Base-by-base conservation (phyloP, 768 basidiomycete genomes). In the Suillus placidus region DNA sequence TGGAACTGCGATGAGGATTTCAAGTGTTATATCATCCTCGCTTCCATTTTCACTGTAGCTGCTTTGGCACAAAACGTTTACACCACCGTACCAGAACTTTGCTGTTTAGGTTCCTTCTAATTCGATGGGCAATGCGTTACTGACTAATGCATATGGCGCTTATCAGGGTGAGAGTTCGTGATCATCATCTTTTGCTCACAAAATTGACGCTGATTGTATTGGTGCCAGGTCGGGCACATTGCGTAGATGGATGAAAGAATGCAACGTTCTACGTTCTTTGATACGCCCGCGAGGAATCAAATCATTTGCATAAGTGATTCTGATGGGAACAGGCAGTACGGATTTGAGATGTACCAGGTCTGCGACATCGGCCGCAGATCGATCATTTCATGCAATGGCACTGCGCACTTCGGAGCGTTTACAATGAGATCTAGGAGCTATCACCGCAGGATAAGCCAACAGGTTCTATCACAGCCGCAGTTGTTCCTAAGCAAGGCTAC, bases 31-130 rank as follows among this genome's bases (percentile, higher is more conserved):
- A n/a, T 55, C 20, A 13, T n/a, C 6, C 12, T 34, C 20, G 12
- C 6, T 55, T 20, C 52, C 32, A 20, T 12, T 20, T 34, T 54
- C 52, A 32, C 20, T 6, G 54, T n/a, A 34, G 20, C 70, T 26
- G 78, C 74, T 5, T 60, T 82, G 32, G 84, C 81, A 3, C 85
- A 87, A 64, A 65, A 67, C 32, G 68, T 79, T 8, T 37, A 47
- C 34, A 81, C 87, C 58, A 72, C 6, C 42, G 26, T 62, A 37
- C 16, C 30, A 66, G 38, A 66, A 64, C 23, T 20, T 68, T 13
- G 34, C 54, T 1, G 45, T 71, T 6, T 30, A 6, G 9, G 47
- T 40, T 37, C 69, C 72, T 2, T 7, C 12, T 23, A 56, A 0
- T 5, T 56, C 30, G 47, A 0, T 34, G 0, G 70, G 72, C 20